Evolutionary conservation across 306 rosid genomes (phyloP), one percentile per base, ranked within the genome.

Genomic region (Glycine latifolia): DNA sequence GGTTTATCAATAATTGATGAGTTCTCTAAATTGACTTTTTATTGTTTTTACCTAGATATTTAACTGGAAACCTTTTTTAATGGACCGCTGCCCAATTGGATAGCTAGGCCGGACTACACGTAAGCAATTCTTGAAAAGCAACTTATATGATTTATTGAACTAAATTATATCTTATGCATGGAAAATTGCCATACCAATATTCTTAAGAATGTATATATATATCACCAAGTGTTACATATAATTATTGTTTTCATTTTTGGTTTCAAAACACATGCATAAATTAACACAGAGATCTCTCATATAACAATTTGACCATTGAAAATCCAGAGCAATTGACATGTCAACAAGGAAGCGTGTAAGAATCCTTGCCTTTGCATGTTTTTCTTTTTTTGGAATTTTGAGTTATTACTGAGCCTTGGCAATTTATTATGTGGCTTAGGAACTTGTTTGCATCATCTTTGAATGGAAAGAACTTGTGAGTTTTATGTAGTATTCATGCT

Each of bases 281-380:
- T 56, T 81, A 81, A 54, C 15, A 73, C 87, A 93, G 94, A 50
- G 97, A 93, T 86, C 89, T 93, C 62, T 91, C 97, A 50, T 93
- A 87, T 72, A 93, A 93, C 85, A 83, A 85, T 66, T 79, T 93
- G 78, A 83, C 80, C 68, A 20, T 67, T 1, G 71, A 41, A 46
- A 55, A 53, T 16, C 78, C 84, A 48, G 81, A 26, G 67, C 84
- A 60, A 12, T 59, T 73, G 80, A 71, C 84, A 56, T 92, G 97
- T 83, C 76, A 79, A 61, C 65, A 81, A 12, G 71, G 71, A 58
- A 78, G 31, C 7, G 73, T 88, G 97, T 92, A 88, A 90, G 97
- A 78, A 74, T 58, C 20, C 43, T 33, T 59, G 8, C 55, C 10
- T 4, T 26, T 70, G 20, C 58, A 8, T 86, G 15, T 48, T n/a